phyloP scores from a whole-genome alignment of 2,329 filamentous ascomycete species.

The Diaporthe capsici region DNA sequence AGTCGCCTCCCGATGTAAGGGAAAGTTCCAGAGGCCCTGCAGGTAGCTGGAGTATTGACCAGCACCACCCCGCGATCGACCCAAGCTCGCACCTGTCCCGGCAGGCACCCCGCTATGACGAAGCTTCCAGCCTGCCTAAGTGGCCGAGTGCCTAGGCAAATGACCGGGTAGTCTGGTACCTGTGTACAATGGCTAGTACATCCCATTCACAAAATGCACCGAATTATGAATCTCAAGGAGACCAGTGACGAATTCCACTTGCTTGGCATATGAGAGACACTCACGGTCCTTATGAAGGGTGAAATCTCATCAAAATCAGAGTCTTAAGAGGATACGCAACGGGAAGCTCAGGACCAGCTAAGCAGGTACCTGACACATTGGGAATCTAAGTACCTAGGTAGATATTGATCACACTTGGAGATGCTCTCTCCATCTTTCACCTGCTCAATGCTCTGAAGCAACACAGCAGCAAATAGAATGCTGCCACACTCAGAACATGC shows the following conservation, averaged over 20 bases:
- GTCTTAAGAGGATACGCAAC: not conserved
- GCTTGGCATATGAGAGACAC: no score
- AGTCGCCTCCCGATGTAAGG: not conserved
- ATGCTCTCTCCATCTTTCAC: not conserved
- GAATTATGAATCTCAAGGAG: not conserved
- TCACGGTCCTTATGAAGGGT: no score
- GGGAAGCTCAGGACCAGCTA: not conserved
- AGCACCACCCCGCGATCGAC: slow-evolving; percentile 25
- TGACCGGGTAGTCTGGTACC: not conserved
- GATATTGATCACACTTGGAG: not conserved
- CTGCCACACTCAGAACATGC: not conserved
- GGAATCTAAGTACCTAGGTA: no score
- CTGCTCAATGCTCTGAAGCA: not conserved
- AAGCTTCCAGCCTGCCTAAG: slow-evolving; percentile 8
- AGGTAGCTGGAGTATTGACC: slow-evolving; percentile 33
- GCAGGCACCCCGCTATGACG: slow-evolving; percentile 39
- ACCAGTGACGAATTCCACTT: no score
- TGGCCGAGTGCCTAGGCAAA: not conserved
- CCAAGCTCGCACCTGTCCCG: not conserved
- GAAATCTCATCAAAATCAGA: not conserved
- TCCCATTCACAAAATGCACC: not conserved
- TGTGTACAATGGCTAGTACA: not conserved
- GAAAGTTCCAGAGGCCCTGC: slow-evolving; percentile 18
- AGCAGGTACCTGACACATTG: no score
- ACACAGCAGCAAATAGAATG: not conserved